Percentiles rank a stretch among this genome's conserved stretches.
phyloP scores from a whole-genome alignment of 75 land plant genomes.

The Picea sitchensis region DNA sequence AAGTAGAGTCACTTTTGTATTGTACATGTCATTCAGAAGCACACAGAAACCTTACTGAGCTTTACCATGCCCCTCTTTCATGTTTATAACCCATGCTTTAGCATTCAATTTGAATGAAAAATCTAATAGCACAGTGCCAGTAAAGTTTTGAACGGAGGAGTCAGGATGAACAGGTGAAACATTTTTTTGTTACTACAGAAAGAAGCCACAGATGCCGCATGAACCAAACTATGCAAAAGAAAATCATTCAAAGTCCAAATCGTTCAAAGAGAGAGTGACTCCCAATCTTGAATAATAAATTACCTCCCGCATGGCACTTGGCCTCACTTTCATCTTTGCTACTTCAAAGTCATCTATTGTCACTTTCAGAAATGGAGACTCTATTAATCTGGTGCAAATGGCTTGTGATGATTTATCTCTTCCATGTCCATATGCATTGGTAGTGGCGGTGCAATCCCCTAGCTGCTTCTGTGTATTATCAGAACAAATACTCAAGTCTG shows the following conservation, averaged over 20 bases:
- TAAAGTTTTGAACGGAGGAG: too few species aligned
- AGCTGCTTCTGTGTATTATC: neutral
- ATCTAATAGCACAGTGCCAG: too few species aligned
- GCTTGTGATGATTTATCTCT: neutral
- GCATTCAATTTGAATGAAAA: neutral
- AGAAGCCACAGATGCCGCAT: neutral
- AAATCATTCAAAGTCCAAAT: neutral
- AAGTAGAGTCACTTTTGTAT: too few species aligned
- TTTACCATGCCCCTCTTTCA: neutral
- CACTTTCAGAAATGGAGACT: slow-evolving; percentile 22
- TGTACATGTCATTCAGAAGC: too few species aligned
- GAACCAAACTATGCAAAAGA: neutral
- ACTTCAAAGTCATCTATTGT: slow-evolving; percentile 76
- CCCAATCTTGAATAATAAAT: neutral
- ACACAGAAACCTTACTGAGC: too few species aligned
- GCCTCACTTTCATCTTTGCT: slow-evolving; percentile 82
- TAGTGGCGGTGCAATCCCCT: slow-evolving; percentile 1
- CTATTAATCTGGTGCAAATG: neutral
- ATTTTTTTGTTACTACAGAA: neutral
- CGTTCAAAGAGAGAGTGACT: neutral
- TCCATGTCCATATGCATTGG: neutral
- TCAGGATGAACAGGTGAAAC: neutral
- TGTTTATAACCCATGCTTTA: neutral
- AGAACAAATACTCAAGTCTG: slow-evolving; percentile 2
- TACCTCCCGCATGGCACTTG: slow-evolving; percentile 99